These are phyloP conservation scores for Wallemia mellicola DNA, from an alignment of 1,284 basidiomycete species.

Conservation along the genomic window DNA sequence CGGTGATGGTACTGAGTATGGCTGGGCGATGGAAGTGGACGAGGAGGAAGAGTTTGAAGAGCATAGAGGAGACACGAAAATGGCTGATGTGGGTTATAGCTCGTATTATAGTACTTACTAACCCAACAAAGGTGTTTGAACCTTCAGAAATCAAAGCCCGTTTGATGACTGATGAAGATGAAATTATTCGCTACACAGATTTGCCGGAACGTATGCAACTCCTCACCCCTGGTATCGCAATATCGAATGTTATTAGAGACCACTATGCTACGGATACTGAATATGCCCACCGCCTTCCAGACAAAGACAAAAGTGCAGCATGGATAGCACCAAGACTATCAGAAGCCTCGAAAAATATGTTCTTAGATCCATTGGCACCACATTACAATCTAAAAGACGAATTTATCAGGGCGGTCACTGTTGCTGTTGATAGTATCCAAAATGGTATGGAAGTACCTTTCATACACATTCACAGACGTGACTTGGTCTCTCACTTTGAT, in stretches of 20 bases:
- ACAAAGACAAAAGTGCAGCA: conserved; percentile 48
- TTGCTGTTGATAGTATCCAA: conserved; percentile 55
- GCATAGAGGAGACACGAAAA: conserved; percentile 34
- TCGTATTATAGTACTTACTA: conserved; percentile 2
- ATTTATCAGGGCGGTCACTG: conserved; percentile 49
- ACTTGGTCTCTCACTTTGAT: conserved; percentile 46
- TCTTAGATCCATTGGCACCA: conserved; percentile 29
- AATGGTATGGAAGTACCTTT: conserved; percentile 78
- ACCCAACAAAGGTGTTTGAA: conserved; percentile 51
- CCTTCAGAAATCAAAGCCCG: conserved; percentile 81
- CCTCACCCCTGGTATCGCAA: conserved; percentile 44
- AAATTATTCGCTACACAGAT: conserved; percentile 64
- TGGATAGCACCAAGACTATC: conserved; percentile 74
- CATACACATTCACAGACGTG: conserved; percentile 75
- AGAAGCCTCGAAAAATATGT: conserved; percentile 39
- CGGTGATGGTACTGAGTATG: conserved; percentile 86
- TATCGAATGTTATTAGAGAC: conserved; percentile 24
- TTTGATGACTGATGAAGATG: conserved; percentile 78
- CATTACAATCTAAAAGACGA: conserved; percentile 30
- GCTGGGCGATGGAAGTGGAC: conserved; percentile 65
- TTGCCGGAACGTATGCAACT: conserved; percentile 92
- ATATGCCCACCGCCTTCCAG: conserved; percentile 23
- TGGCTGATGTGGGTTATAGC: conserved; percentile 43
- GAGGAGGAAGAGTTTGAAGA: conserved; percentile 31
- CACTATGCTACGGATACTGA: conserved; percentile 31